Conservation (phyloP, 768 basidiomycete genomes). For the Tricholoma saponaceum region DNA sequence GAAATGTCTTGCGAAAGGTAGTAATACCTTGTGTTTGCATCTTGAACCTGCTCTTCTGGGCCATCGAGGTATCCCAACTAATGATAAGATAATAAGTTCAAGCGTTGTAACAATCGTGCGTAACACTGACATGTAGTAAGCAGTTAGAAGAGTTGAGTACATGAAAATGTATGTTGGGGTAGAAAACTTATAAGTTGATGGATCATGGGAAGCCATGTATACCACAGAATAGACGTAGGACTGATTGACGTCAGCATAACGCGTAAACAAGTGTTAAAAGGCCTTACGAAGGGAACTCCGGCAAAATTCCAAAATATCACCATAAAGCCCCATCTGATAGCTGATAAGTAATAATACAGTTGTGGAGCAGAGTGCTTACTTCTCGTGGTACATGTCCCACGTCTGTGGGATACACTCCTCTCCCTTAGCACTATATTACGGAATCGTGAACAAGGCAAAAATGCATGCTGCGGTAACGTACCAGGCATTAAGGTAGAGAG, state of each 20-base stretch:
- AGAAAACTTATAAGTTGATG: conserved; percentile 82
- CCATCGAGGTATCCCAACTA: conserved; percentile 93
- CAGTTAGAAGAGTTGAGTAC: conserved; percentile 71
- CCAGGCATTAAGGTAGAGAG: conserved; percentile 97
- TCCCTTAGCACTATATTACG: conserved; percentile 65
- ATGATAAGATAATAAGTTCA: conserved; percentile 1
- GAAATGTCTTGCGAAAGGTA: conserved; percentile 87
- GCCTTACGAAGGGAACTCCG: conserved; percentile 82
- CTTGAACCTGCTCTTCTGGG: conserved; percentile 96
- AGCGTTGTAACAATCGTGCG: background rate
- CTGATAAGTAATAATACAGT: background rate
- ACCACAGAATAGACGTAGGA: conserved; percentile 97
- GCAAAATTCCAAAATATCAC: conserved; percentile 98
- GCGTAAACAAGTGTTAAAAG: conserved; percentile 2
- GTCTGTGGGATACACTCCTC: conserved; percentile 96
- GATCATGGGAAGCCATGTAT: conserved; percentile 95
- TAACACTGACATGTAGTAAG: conserved; percentile 80
- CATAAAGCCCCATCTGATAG: conserved; percentile 83
- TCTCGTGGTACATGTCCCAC: conserved; percentile 99
- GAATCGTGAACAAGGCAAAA: conserved; percentile 5
- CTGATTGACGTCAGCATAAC: conserved; percentile 29
- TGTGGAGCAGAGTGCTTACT: conserved; percentile 41
- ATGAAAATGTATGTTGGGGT: conserved; percentile 69
- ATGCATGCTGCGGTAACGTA: conserved; percentile 23
- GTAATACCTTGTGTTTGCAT: conserved; percentile 93